These are phyloP conservation scores for Aspergillus cavernicola DNA, from an alignment of 495 filamentous ascomycete species.

Conservation along the genomic window DNA sequence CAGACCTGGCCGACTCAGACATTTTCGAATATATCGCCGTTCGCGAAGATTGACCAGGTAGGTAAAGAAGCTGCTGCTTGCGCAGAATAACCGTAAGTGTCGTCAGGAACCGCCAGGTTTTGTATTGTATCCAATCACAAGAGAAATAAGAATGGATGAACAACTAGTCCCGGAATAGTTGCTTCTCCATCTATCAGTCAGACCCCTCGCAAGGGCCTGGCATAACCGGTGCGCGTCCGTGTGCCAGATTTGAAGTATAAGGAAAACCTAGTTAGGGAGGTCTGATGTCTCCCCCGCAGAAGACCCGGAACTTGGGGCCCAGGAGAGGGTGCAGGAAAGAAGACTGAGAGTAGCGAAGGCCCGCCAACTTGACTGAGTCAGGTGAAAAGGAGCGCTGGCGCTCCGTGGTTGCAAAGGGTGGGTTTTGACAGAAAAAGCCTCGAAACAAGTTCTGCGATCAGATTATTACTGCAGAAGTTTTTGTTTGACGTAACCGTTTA, in stretches of 20 bases:
- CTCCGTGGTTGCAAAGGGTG: constrained; percentile 32
- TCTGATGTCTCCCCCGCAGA: constrained; percentile 93
- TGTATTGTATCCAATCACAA: constrained; percentile 14
- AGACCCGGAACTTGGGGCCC: constrained; percentile 85
- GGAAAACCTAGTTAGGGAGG: constrained; percentile 83
- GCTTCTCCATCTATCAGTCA: constrained; percentile 45
- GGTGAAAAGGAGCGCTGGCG: constrained; percentile 31
- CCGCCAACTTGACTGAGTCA: constrained; percentile 95
- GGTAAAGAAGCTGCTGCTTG: not conserved
- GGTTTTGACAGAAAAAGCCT: constrained; percentile 17
- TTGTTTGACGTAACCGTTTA: constrained; percentile 7
- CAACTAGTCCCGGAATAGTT: constrained; percentile 32
- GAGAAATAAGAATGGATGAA: constrained; percentile 27
- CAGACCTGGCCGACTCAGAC: constrained; percentile 62
- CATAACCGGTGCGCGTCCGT: constrained; percentile 41
- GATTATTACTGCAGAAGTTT: constrained; percentile 7
- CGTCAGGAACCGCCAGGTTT: constrained; percentile 3
- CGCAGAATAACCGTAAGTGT: not conserved
- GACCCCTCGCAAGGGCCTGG: constrained; percentile 48
- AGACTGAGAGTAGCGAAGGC: constrained; percentile 67
- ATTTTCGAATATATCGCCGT: constrained; percentile 33
- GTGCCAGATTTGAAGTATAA: constrained; percentile 32
- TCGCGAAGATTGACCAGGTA: not conserved
- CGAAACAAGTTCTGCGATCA: constrained; percentile 8
- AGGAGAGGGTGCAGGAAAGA: constrained; percentile 89